phyloP scores from a whole-genome alignment of 257 asterid species.

The Petunia axillaris region DNA sequence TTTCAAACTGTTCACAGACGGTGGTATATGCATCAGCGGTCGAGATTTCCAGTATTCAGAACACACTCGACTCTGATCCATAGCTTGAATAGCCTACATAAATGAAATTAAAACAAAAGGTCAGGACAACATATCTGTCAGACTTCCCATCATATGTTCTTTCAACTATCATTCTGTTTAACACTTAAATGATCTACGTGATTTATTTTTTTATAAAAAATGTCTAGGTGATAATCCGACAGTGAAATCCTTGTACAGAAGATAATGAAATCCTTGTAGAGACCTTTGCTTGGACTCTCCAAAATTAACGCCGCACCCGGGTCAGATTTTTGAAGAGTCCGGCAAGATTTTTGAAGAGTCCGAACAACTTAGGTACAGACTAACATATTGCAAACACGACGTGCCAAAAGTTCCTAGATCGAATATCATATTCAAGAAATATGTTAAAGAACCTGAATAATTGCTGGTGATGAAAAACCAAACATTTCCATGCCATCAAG shows the following conservation, averaged over 20 bases:
- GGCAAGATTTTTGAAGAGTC: too few relatives aligned
- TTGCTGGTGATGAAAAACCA: slow-evolving; percentile 88
- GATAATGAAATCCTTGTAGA: background rate
- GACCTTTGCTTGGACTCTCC: background rate
- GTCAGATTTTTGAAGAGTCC: too few relatives aligned
- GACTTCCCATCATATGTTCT: background rate
- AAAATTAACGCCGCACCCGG: background rate
- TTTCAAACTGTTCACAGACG: slow-evolving; percentile 34
- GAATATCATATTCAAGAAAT: background rate
- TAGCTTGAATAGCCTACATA: slow-evolving; percentile 74
- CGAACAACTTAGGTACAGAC: too few relatives aligned
- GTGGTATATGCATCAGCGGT: slow-evolving; percentile 80
- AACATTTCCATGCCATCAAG: slow-evolving; percentile 96
- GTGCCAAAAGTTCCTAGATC: background rate
- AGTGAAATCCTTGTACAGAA: background rate
- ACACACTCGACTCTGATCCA: slow-evolving; percentile 70
- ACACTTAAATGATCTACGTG: background rate
- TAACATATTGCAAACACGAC: background rate
- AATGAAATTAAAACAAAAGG: background rate
- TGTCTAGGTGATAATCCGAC: background rate
- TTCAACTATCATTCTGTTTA: background rate
- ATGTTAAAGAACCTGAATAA: slow-evolving; percentile 64
- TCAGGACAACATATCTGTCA: background rate
- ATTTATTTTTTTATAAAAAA: background rate
- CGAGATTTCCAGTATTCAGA: slow-evolving; percentile 83